Evolutionary conservation across 1,284 basidiomycete species (phyloP).

Genomic region (Schizophyllum commune): DNA sequence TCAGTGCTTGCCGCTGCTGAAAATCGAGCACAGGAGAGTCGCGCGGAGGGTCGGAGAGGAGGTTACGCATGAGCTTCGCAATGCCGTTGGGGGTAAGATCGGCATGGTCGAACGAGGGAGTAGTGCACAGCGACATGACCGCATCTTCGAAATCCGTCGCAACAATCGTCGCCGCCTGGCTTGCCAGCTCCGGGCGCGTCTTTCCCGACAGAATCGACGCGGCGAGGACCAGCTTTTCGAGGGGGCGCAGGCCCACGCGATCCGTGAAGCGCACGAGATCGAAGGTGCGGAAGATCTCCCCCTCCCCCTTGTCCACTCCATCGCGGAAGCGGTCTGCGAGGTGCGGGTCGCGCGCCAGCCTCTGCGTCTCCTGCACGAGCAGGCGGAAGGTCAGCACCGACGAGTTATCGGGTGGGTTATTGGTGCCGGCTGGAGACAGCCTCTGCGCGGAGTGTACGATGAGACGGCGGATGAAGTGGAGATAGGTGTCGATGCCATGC

Average conservation of each 20-base stretch:
- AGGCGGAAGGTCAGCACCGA: constrained; percentile 72
- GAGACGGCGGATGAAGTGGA: constrained; percentile 91
- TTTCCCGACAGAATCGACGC: constrained; percentile 66
- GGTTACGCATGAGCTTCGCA: constrained; percentile 71
- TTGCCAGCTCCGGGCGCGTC: constrained; percentile 62
- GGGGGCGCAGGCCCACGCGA: constrained; percentile 67
- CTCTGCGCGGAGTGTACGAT: constrained; percentile 78
- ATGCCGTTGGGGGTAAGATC: constrained; percentile 60
- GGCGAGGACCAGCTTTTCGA: constrained; percentile 72
- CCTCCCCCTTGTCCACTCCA: constrained; percentile 78
- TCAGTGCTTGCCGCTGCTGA: constrained; percentile 62
- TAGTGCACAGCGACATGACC: constrained; percentile 61
- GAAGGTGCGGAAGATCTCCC: constrained; percentile 71
- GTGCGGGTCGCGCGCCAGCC: constrained; percentile 79
- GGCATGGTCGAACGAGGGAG: constrained; percentile 71
- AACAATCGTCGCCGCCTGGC: constrained; percentile 60
- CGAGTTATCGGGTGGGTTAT: constrained; percentile 60
- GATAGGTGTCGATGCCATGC: constrained; percentile 91
- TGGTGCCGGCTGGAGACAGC: constrained; percentile 45
- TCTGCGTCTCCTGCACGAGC: constrained; percentile 80
- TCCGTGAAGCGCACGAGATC: constrained; percentile 75
- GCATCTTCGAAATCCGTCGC: constrained; percentile 73
- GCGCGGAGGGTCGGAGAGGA: constrained; percentile 59
- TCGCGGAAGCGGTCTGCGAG: constrained; percentile 82
- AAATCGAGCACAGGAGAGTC: constrained; percentile 65